phyloP scores from a whole-genome alignment of 345 rosid species.

The Gossypium longicalyx region DNA sequence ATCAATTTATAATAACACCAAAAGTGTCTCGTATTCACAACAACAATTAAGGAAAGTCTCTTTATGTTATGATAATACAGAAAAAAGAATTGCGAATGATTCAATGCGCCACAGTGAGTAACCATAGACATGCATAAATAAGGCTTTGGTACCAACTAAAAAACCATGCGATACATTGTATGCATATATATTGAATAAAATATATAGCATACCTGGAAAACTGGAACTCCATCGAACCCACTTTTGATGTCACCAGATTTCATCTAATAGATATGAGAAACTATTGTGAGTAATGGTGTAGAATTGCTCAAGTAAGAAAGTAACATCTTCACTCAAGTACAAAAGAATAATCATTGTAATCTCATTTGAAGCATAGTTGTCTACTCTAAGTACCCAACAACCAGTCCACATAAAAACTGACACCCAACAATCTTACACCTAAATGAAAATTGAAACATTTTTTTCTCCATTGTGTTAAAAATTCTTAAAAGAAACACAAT shows the following conservation, averaged over 20 bases:
- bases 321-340: background rate
- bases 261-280: conserved; percentile 40
- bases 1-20: background rate
- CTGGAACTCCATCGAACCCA: conserved; percentile 95
- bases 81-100: background rate
- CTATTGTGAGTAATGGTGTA: conserved; percentile 9
- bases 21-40: background rate
- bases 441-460: background rate
- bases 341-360: background rate
- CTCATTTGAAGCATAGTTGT: background rate
- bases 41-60: background rate
- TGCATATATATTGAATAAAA: background rate
- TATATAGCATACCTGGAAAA: conserved; percentile 65
- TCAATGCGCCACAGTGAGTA: background rate
- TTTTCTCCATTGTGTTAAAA: background rate
- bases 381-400: background rate
- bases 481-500: background rate
- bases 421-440: background rate
- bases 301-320: background rate
- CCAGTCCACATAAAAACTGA: background rate
- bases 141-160: background rate
- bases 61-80: background rate
- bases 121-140: background rate
- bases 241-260: conserved; percentile 47
- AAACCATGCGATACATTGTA: background rate